Conservation (phyloP, 441 rosid species). For the Brassica balearica region DNA sequence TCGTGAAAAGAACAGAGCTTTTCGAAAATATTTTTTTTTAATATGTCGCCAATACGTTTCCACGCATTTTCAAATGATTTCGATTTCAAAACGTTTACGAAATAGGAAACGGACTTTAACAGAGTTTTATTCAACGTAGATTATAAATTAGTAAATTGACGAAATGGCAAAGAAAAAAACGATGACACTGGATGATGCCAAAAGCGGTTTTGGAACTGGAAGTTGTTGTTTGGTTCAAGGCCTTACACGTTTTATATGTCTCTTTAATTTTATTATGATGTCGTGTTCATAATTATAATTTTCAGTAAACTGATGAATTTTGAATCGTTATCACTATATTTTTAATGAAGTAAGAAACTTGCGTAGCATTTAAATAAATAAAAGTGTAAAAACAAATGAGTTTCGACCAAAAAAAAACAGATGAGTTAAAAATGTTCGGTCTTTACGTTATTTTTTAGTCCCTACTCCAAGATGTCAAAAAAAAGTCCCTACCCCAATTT, state of each 20-base stretch:
- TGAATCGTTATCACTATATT: neutral
- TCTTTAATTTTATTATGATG: neutral
- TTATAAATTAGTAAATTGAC: neutral
- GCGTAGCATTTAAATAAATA: neutral
- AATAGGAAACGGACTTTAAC: no score
- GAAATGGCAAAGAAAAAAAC: neutral
- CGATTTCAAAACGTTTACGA: neutral
- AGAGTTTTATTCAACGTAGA: no score
- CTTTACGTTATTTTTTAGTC: neutral
- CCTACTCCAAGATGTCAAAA: no score
- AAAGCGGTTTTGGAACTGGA: slow-evolving; percentile 21
- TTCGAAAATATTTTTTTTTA: no score
- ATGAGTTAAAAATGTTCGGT: neutral
- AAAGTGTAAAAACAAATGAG: neutral
- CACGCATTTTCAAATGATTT: neutral
- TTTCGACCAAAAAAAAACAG: no score
- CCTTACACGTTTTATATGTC: slow-evolving; percentile 15
- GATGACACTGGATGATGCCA: slow-evolving; percentile 11
- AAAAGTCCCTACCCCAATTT: neutral
- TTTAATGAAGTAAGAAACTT: neutral
- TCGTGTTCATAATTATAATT: neutral
- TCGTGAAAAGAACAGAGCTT: no score
- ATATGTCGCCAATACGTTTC: no score
- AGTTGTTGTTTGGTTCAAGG: slow-evolving; percentile 15
- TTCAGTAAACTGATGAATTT: slow-evolving; percentile 5